phyloP scores from a whole-genome alignment of 306 rosid genomes.

The Hippophae gyantsensis region DNA sequence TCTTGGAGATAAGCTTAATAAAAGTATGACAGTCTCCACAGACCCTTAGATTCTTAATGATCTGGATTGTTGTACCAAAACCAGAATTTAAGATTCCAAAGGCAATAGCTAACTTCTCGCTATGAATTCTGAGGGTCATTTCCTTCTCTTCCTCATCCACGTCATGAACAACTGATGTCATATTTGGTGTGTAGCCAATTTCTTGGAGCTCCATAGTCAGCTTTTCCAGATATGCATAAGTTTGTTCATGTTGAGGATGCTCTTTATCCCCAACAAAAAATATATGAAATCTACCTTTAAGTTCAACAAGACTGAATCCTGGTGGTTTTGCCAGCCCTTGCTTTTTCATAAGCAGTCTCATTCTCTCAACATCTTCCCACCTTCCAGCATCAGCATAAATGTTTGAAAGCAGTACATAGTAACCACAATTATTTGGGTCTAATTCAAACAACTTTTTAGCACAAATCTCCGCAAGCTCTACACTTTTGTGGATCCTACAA shows the following conservation, averaged over 20 bases:
- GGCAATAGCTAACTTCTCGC: constrained; percentile 79
- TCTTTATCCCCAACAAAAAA: constrained; percentile 71
- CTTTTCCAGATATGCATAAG: constrained; percentile 48
- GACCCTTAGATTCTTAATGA: constrained; percentile 64
- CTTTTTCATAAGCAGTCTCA: constrained; percentile 58
- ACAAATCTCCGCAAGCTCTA: constrained; percentile 61
- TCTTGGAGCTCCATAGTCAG: constrained; percentile 50
- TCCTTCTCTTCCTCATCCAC: constrained; percentile 75
- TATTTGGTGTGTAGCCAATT: constrained; percentile 47
- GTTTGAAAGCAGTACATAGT: constrained; percentile 63
- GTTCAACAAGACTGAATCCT: constrained; percentile 70
- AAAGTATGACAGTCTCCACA: constrained; percentile 62
- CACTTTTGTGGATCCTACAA: constrained; percentile 61
- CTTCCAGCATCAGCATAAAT: constrained; percentile 74
- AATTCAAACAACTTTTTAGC: constrained; percentile 57
- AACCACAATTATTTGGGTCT: constrained; percentile 64
- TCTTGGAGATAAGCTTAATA: constrained; percentile 57
- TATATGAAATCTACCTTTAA: constrained; percentile 57
- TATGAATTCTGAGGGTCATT: constrained; percentile 63
- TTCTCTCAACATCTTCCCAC: constrained; percentile 63
- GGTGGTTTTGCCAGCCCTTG: constrained; percentile 56
- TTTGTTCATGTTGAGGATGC: constrained; percentile 58
- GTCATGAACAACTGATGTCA: constrained; percentile 58
- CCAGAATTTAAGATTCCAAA: constrained; percentile 59
- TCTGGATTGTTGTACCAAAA: constrained; percentile 48